phyloP scores from a whole-genome alignment of 768 basidiomycete species.

The Phlebiopsis flavidoalba region DNA sequence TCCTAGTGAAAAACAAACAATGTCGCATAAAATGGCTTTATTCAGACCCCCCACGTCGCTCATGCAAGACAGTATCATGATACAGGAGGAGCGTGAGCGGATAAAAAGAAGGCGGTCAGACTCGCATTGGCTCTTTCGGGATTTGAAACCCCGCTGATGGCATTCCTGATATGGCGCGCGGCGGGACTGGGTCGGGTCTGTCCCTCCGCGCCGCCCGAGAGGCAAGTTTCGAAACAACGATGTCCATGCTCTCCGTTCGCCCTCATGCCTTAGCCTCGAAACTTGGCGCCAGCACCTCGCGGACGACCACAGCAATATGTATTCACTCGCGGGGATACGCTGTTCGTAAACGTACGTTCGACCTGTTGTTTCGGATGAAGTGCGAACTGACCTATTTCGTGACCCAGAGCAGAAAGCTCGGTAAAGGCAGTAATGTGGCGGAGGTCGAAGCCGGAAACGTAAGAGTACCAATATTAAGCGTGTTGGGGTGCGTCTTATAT shows the following conservation, averaged over 20 bases:
- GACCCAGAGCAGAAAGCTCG: too few relatives aligned
- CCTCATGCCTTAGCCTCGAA: conserved; percentile 1
- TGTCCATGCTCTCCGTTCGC: conserved; percentile 5
- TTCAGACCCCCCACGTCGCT: background rate
- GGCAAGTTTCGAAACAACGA: conserved; percentile 5
- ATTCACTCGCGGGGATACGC: background rate
- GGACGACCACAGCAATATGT: background rate
- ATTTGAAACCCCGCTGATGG: background rate
- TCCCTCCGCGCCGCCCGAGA: background rate
- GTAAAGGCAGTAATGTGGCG: background rate
- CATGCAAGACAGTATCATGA: background rate
- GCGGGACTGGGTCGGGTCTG: background rate
- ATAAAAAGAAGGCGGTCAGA: background rate
- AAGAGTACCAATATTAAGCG: background rate
- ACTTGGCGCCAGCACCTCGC: background rate
- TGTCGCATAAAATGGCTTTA: background rate
- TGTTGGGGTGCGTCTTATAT: background rate
- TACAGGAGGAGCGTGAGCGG: too few relatives aligned
- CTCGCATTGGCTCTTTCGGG: background rate
- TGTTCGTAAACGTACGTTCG: background rate
- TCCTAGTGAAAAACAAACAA: too few relatives aligned
- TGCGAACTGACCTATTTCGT: background rate
- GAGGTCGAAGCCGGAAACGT: background rate
- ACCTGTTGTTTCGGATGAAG: background rate
- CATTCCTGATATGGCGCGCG: background rate